Conservation (phyloP, 805 yeast species). For the Candida ipomoeae region DNA sequence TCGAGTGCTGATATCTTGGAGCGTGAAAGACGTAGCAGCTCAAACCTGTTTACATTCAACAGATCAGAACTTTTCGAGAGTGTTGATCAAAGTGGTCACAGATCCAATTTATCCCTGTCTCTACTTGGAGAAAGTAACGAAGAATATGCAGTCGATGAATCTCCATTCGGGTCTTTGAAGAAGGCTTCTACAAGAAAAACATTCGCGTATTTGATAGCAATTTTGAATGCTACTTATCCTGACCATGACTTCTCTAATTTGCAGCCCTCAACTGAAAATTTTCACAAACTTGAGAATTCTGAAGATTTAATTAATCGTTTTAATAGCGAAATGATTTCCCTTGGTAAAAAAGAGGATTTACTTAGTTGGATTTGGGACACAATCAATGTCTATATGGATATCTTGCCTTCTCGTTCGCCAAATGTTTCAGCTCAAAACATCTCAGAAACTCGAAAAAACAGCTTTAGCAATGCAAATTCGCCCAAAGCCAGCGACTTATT, state of each 20-base stretch:
- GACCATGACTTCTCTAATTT: slow-evolving; percentile 90
- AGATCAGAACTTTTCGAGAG: slow-evolving; percentile 12
- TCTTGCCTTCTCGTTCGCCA: slow-evolving; percentile 34
- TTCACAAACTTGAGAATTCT: slow-evolving; percentile 31
- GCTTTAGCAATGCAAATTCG: slow-evolving; percentile 19
- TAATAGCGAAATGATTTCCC: slow-evolving; percentile 64
- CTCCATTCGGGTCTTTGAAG: slow-evolving; percentile 92
- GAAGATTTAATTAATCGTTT: slow-evolving; percentile 60
- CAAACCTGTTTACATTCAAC: slow-evolving; percentile 22
- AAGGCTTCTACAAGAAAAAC: slow-evolving; percentile 82
- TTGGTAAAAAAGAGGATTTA: slow-evolving; percentile 39
- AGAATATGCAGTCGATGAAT: slow-evolving; percentile 31
- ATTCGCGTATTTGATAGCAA: slow-evolving; percentile 86
- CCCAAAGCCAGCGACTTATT: slow-evolving; percentile 9
- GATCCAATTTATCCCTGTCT: slow-evolving; percentile 12
- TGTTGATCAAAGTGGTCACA: background rate
- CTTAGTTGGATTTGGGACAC: slow-evolving; percentile 83
- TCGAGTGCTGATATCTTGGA: slow-evolving; percentile 14
- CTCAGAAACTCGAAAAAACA: slow-evolving; percentile 25
- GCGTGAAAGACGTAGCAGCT: slow-evolving; percentile 27
- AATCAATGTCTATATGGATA: slow-evolving; percentile 76
- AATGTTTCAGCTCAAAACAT: slow-evolving; percentile 21
- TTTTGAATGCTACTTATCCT: slow-evolving; percentile 87
- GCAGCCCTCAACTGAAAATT: slow-evolving; percentile 68
- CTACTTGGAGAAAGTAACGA: slow-evolving; percentile 10